phyloP scores from a whole-genome alignment of 1,139 yeast species.

The Pichiaceae sp. region DNA sequence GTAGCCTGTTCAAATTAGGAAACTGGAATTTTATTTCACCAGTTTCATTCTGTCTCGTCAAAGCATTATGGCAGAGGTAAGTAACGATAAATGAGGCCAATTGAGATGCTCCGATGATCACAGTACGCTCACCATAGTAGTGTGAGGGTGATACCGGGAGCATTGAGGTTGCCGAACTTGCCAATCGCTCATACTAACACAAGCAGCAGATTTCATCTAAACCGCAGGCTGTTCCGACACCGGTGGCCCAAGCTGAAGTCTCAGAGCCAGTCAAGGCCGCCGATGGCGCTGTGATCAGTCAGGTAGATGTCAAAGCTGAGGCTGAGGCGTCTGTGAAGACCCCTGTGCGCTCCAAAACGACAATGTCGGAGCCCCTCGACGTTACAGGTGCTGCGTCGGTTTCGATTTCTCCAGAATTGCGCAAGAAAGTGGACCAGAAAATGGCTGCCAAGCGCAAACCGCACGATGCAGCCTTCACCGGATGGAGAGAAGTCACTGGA shows the following conservation, averaged over 20 bases:
- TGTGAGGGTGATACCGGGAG: too few species aligned
- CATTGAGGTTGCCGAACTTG: too few species aligned
- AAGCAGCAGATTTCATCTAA: too few species aligned
- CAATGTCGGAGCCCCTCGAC: slow-evolving; percentile 4
- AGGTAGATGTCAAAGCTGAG: not conserved
- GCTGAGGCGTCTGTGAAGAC: not conserved
- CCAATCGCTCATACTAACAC: too few species aligned
- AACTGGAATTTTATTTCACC: too few species aligned
- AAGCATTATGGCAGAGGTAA: too few species aligned
- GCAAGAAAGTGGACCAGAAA: slow-evolving; percentile 23
- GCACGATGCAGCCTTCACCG: slow-evolving; percentile 62
- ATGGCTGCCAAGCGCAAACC: slow-evolving; percentile 39
- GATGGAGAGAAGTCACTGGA: slow-evolving; percentile 93
- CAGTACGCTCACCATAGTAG: too few species aligned
- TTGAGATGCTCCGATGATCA: too few species aligned
- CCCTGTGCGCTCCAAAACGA: not conserved
- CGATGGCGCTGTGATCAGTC: not conserved
- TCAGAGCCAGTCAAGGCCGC: not conserved
- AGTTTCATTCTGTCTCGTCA: too few species aligned
- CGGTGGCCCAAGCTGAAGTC: not conserved
- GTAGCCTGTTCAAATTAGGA: too few species aligned
- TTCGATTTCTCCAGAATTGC: slow-evolving; percentile 18
- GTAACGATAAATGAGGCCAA: too few species aligned
- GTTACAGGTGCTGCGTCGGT: slow-evolving; percentile 19
- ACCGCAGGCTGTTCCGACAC: not conserved